A percentile compares a stretch with the other conserved stretches of the same genome.
These are phyloP conservation scores for Gastroboletus turbinatus DNA, from an alignment of 1,284 basidiomycete species.

Conservation along the genomic window DNA sequence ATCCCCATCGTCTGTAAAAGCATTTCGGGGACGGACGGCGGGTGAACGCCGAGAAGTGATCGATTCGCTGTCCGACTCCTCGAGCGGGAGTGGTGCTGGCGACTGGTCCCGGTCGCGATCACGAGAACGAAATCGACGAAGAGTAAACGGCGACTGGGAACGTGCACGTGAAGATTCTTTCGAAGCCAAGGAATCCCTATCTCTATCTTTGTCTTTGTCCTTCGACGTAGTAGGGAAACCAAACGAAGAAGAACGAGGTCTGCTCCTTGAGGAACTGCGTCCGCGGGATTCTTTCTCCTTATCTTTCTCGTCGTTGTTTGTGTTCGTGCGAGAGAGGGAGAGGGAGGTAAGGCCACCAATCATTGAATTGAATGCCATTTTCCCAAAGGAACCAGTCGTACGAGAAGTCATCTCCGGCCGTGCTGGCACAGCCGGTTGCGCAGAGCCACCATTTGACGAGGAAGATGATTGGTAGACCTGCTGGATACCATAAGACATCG, in stretches of 20 bases:
- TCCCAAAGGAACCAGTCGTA: slow-evolving; percentile 51
- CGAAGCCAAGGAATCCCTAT: slow-evolving; percentile 26
- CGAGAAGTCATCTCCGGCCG: slow-evolving; percentile 36
- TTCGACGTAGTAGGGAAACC: slow-evolving; percentile 22
- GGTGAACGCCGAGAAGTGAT: slow-evolving; percentile 34
- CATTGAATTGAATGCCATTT: slow-evolving; percentile 67
- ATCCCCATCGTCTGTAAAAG: slow-evolving; percentile 53
- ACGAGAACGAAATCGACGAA: slow-evolving; percentile 59
- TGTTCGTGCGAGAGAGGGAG: slow-evolving; percentile 53
- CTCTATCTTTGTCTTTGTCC: slow-evolving; percentile 32
- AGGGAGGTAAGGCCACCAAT: slow-evolving; percentile 64
- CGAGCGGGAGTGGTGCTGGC: slow-evolving; percentile 69
- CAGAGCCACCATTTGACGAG: slow-evolving; percentile 10
- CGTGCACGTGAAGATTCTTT: slow-evolving; percentile 49
- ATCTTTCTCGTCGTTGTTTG: slow-evolving; percentile 35
- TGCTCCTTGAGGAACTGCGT: slow-evolving; percentile 37
- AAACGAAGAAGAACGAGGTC: slow-evolving; percentile 54
- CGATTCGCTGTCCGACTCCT: slow-evolving; percentile 64
- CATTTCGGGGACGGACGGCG: slow-evolving; percentile 49
- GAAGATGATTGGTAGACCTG: slow-evolving; percentile 19
- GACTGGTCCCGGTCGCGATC: slow-evolving; percentile 61
- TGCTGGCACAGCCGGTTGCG: slow-evolving; percentile 9
- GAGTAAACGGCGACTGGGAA: slow-evolving; percentile 69
- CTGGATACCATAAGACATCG: slow-evolving; percentile 18
- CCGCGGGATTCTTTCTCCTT: slow-evolving; percentile 48